Percentiles rank a stretch among this genome's conserved stretches.
Evolutionary conservation across 225 moss, liverwort and hornwort genomes (phyloP).

Genomic region (Ulota crispa): DNA sequence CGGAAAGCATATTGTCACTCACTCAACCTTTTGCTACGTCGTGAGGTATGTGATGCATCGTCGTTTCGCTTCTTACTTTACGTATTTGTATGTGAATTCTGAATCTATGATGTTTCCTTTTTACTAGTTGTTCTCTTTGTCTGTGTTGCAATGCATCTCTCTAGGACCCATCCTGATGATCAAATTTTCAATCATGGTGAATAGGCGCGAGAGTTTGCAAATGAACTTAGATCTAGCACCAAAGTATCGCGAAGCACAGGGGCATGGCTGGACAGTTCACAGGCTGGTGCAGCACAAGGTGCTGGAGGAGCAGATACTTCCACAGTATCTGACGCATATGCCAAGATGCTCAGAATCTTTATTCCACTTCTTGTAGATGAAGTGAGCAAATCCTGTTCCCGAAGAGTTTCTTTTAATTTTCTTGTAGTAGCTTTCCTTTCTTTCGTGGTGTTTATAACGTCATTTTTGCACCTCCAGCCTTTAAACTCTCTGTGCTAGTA

Average conservation of each 20-base stretch:
- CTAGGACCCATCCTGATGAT: conserved; percentile 11
- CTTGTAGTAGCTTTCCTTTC: not conserved
- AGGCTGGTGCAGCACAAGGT: conserved; percentile 57
- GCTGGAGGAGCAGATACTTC: conserved; percentile 91
- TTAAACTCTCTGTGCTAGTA: conserved; percentile 15
- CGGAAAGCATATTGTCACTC: conserved; percentile 96
- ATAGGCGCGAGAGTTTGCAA: conserved; percentile 97
- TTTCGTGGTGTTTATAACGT: not conserved
- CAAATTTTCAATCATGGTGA: conserved; percentile 20
- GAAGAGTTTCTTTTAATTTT: not conserved
- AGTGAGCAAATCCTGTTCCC: conserved; percentile 36
- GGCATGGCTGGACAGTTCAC: conserved; percentile 86
- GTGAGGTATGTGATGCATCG: conserved; percentile 63
- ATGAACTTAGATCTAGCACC: conserved; percentile 83
- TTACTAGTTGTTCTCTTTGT: not conserved
- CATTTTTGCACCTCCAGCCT: not conserved
- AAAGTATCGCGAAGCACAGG: conserved; percentile 81
- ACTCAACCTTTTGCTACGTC: conserved; percentile 86
- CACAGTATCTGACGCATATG: conserved; percentile 93
- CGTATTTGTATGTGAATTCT: not conserved
- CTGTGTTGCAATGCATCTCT: conserved; percentile 15
- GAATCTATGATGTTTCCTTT: not conserved
- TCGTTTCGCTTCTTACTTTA: not conserved
- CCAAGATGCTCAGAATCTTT: conserved; percentile 93
- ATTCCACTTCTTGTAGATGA: conserved; percentile 96